Evolutionary conservation across 345 rosid genomes (phyloP).

Genomic region (Moricandia arvensis): DNA sequence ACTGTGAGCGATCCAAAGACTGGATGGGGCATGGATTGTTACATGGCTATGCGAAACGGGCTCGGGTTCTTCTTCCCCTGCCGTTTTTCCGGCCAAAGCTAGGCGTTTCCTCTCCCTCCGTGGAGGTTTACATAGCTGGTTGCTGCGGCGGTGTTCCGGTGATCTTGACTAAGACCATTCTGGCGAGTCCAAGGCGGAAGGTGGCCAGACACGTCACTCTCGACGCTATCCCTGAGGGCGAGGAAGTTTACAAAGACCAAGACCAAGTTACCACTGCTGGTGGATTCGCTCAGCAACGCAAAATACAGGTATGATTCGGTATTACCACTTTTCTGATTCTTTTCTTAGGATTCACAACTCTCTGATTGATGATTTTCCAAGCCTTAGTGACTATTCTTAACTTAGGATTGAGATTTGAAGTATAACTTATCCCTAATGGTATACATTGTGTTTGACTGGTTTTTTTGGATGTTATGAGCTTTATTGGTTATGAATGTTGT

Average conservation of each 20-base stretch:
- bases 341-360: no score
- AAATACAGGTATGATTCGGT: conserved; percentile 48
- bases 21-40: conserved; percentile 85
- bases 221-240: conserved; percentile 89
- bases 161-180: conserved; percentile 75
- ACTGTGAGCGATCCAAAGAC: conserved; percentile 48
- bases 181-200: conserved; percentile 68
- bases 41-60: conserved; percentile 49
- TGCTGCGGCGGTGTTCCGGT: conserved; percentile 85
- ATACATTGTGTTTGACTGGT: not conserved
- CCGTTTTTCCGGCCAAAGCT: conserved; percentile 59
- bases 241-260: conserved; percentile 59
- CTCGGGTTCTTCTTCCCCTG: conserved; percentile 34
- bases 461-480: not conserved
- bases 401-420: not conserved
- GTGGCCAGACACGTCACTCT: conserved; percentile 49
- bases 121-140: conserved; percentile 89
- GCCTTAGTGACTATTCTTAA: not conserved
- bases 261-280: conserved; percentile 16
- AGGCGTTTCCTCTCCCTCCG: conserved; percentile 62
- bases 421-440: no score
- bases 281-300: conserved; percentile 41
- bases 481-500: not conserved
- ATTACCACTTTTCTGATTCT: no score
- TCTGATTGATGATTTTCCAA: not conserved